Percentiles rank a stretch among this genome's conserved stretches.
Evolutionary conservation across 2,329 filamentous ascomycete species (phyloP).

Genomic region (Colletotrichum gigasporum): DNA sequence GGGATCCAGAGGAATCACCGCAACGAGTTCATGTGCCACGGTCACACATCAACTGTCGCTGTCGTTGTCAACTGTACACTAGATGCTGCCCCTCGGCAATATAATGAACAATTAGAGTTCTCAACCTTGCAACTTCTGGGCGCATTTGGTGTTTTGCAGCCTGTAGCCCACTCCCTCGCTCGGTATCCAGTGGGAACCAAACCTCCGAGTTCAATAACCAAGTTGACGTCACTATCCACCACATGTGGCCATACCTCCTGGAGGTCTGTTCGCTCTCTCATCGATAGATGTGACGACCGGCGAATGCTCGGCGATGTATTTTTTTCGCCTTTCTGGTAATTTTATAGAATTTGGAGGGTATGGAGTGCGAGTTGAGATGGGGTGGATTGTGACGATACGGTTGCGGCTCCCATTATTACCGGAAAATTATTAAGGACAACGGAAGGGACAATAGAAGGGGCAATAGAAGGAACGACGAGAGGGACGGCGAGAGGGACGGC

Average conservation of each 20-base stretch:
- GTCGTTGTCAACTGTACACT: slow-evolving; percentile 17
- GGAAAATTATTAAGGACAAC: too few species aligned
- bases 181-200: too few species aligned
- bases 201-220: background rate
- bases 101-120: slow-evolving; percentile 6
- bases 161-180: too few species aligned
- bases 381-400: background rate
- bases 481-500: too few species aligned
- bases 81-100: slow-evolving; percentile 16
- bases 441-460: too few species aligned
- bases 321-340: background rate
- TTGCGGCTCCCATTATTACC: too few species aligned
- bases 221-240: too few species aligned
- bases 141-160: too few species aligned
- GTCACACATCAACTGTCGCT: slow-evolving; percentile 10
- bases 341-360: too few species aligned
- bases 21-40: slow-evolving; percentile 18
- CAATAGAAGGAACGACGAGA: too few species aligned
- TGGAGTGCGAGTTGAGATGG: too few species aligned
- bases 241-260: slow-evolving; percentile 1
- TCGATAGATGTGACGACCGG: slow-evolving; percentile 3
- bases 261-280: slow-evolving; percentile 5
- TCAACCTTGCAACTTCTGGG: too few species aligned
- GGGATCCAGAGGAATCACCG: background rate
- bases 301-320: slow-evolving; percentile 6